These are phyloP conservation scores for Chenopodium suecicum DNA, from an alignment of 148 eudicot genomes.

Conservation along the genomic window DNA sequence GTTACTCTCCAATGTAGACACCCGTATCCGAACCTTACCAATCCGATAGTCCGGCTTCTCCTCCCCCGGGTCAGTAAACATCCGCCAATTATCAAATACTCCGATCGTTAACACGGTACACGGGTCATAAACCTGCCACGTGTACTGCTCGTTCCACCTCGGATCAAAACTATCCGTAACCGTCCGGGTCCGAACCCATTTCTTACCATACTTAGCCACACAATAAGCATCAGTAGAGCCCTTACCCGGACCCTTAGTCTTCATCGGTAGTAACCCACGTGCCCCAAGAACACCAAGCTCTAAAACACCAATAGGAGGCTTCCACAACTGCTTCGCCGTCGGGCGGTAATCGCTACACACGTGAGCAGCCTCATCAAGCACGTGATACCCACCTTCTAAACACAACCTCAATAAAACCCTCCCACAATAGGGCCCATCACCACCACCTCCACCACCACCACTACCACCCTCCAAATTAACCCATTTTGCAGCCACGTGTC, in stretches of 20 bases:
- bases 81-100: slow-evolving; percentile 90
- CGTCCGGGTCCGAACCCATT: slow-evolving; percentile 92
- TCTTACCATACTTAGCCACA: slow-evolving; percentile 95
- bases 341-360: slow-evolving; percentile 92
- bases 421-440: slow-evolving; percentile 57
- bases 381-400: slow-evolving; percentile 97
- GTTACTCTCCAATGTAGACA: slow-evolving; percentile 87
- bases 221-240: slow-evolving; percentile 97
- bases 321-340: slow-evolving; percentile 94
- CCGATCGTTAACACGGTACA: slow-evolving; percentile 87
- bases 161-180: slow-evolving; percentile 79
- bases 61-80: slow-evolving; percentile 53
- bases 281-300: slow-evolving; percentile 94
- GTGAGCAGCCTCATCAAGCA: slow-evolving; percentile 96
- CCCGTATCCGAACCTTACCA: slow-evolving; percentile 82
- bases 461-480: slow-evolving; percentile 46
- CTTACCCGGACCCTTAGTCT: slow-evolving; percentile 66
- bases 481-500: slow-evolving; percentile 78
- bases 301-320: slow-evolving; percentile 72
- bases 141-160: slow-evolving; percentile 98
- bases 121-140: slow-evolving; percentile 99
- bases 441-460: slow-evolving; percentile 22
- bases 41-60: slow-evolving; percentile 72
- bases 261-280: slow-evolving; percentile 86
- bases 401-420: slow-evolving; percentile 68